These are phyloP conservation scores for Fusarium piperis DNA, from an alignment of 2,329 filamentous ascomycete species.

Conservation along the genomic window DNA sequence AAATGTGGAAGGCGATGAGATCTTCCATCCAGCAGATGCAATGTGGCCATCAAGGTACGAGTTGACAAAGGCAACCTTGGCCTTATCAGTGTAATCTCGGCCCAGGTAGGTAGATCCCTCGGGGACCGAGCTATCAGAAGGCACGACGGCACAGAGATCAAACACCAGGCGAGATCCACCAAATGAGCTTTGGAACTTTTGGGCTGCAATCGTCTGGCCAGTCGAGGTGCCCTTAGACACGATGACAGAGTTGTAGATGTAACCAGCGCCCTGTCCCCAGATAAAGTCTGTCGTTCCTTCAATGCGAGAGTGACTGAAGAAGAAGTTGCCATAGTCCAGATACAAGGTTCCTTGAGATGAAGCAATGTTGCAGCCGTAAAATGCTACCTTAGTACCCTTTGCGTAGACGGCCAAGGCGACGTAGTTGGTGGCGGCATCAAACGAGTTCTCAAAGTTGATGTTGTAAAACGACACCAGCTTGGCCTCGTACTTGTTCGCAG, in stretches of 20 bases:
- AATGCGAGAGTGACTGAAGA: constrained; percentile 31
- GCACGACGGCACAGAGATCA: constrained; percentile 52
- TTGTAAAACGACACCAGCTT: constrained; percentile 44
- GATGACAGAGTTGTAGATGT: constrained; percentile 38
- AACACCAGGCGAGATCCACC: constrained; percentile 53
- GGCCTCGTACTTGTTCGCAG: constrained; percentile 42
- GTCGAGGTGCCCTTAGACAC: constrained; percentile 17
- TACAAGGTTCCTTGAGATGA: constrained; percentile 36
- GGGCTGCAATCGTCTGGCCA: constrained; percentile 41
- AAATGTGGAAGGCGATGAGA: constrained; percentile 37
- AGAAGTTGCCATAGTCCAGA: constrained; percentile 36
- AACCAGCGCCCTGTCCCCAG: constrained; percentile 38
- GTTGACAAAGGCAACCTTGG: constrained; percentile 44
- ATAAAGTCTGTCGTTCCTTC: constrained; percentile 35
- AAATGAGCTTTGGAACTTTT: constrained; percentile 39
- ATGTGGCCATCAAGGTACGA: constrained; percentile 44
- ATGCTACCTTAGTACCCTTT: constrained; percentile 50
- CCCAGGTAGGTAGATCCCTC: constrained; percentile 42
- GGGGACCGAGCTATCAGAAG: constrained; percentile 38
- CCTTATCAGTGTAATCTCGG: constrained; percentile 38
- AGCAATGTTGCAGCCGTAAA: constrained; percentile 51
- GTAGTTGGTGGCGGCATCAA: constrained; percentile 20
- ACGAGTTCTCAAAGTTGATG: constrained; percentile 43
- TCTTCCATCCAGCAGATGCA: constrained; percentile 39
- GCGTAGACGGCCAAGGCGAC: constrained; percentile 39